A percentile compares a stretch with the other conserved stretches of the same genome.
Conservation (phyloP, 345 rosid genomes). For the Dovyalis caffra region DNA sequence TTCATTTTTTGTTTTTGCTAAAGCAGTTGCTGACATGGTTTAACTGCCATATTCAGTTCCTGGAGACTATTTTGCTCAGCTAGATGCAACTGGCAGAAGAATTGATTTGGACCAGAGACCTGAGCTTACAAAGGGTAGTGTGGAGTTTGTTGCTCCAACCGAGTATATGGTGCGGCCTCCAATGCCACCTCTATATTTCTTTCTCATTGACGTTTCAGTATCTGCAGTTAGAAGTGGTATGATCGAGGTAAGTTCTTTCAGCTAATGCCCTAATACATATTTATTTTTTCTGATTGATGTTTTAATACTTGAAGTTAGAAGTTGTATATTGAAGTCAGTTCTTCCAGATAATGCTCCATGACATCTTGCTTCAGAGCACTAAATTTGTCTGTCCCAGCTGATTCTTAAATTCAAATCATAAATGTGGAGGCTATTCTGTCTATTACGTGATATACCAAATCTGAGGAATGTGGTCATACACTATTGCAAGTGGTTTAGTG, state of each 20-base stretch:
- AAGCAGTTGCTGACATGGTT: conserved; percentile 17
- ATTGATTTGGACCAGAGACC: conserved; percentile 92
- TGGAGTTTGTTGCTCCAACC: conserved; percentile 94
- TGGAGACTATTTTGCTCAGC: conserved; percentile 86
- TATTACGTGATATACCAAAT: not conserved
- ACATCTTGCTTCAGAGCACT: not conserved
- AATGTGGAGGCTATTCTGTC: conserved; percentile 1
- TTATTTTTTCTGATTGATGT: not conserved
- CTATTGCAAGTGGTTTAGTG: not conserved
- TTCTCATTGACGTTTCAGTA: conserved; percentile 91
- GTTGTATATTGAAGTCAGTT: not conserved
- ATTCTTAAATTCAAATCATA: not conserved
- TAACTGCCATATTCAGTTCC: conserved; percentile 57
- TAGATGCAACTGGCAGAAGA: conserved; percentile 90
- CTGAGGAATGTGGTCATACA: not conserved
- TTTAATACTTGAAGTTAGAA: not conserved
- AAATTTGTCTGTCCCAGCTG: not conserved
- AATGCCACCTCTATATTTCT: conserved; percentile 94
- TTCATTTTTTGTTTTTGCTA: not conserved
- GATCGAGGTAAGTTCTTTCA: conserved; percentile 75
- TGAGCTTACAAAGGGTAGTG: conserved; percentile 91
- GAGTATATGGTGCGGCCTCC: conserved; percentile 99
- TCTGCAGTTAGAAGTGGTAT: conserved; percentile 92
- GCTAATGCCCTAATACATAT: not conserved
- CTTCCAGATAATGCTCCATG: not conserved